Base-by-base conservation (phyloP, 306 rosid species). In the Pyrus bretschneideri region DNA sequence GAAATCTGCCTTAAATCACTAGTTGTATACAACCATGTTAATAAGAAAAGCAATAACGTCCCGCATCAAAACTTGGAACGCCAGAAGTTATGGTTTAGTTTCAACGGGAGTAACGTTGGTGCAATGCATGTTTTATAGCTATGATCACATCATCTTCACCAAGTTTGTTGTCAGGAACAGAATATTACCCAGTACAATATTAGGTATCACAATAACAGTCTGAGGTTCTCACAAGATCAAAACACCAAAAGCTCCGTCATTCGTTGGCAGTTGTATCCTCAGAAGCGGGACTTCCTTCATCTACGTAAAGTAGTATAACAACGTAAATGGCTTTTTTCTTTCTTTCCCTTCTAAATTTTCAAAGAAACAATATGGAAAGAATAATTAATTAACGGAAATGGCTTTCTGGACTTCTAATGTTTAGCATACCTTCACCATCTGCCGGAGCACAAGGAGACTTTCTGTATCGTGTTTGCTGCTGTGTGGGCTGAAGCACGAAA, bases 391-490 rank as follows among this genome's bases (percentile, higher is more conserved):
- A 29, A 13, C n/a, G 3, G 31, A 11, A 42, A n/a, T 9, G 40
- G 70, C 15, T 66, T 31, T 19, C 3, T 17, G 9, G 9, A n/a
- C 11, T 67, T 67, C 54, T 64, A 52, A 42, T n/a, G 18, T 54
- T 42, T 59, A 31, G 78, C 78, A 82, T 84, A 92, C 97, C 97
- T 90, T 92, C 97, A 18, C 88, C 86, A 19, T 73, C 93, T 4
- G 96, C 49, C 27, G 97, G 98, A 78, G 98, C 97, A 73, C 79
- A 94, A 59, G 89, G 94, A 81, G 98, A 94, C 77, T 92, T 94
- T 83, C 96, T 85, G 87, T 94, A 92, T 18, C 98, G 89, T 4
- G 98, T 94, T 83, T 92, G 98, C 86, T 92, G 98, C 76, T 90
- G 97, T 38, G 96, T 90, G 44, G 98, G 98, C 98, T 94, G 27